phyloP scores from a whole-genome alignment of 805 yeast genomes.

The Komagataella pseudopastoris region DNA sequence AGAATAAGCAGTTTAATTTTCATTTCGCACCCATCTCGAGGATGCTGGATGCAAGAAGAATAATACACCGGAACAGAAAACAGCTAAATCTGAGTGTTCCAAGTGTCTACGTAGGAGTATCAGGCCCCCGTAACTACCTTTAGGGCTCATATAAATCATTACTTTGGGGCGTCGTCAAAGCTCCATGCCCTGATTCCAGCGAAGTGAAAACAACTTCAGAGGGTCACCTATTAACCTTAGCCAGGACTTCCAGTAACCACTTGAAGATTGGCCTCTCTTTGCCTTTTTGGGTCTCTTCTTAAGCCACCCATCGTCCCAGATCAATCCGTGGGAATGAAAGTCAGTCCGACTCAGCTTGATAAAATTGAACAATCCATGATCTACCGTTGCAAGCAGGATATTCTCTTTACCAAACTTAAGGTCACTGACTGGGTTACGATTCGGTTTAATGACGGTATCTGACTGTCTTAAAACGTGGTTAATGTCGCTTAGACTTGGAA shows the following conservation, averaged over 20 bases:
- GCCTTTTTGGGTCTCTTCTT: not conserved
- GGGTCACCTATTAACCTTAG: not conserved
- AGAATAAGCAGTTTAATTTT: not conserved
- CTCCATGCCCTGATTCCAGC: not conserved
- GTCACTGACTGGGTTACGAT: not conserved
- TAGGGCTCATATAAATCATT: not conserved
- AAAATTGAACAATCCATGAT: constrained; percentile 63
- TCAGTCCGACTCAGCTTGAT: constrained; percentile 36
- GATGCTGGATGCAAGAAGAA: not conserved
- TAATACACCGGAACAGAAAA: not conserved
- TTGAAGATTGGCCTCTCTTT: constrained; percentile 5
- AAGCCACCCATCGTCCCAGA: constrained; percentile 15
- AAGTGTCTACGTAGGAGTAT: too few species aligned
- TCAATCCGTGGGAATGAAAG: constrained; percentile 19
- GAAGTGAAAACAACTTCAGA: not conserved
- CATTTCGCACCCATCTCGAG: not conserved
- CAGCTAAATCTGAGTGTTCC: not conserved
- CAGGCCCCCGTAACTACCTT: not conserved
- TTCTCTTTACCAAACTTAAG: constrained; percentile 1
- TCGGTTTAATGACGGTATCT: constrained; percentile 5
- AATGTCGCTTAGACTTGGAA: constrained; percentile 35
- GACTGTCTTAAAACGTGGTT: constrained; percentile 18
- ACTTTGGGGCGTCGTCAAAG: too few species aligned
- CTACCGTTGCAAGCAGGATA: constrained; percentile 45
- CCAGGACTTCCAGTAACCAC: not conserved